Percentiles rank a stretch among this genome's conserved stretches.
These are phyloP conservation scores for Phaeotremella fagi DNA, from an alignment of 768 basidiomycete species.

Conservation along the genomic window DNA sequence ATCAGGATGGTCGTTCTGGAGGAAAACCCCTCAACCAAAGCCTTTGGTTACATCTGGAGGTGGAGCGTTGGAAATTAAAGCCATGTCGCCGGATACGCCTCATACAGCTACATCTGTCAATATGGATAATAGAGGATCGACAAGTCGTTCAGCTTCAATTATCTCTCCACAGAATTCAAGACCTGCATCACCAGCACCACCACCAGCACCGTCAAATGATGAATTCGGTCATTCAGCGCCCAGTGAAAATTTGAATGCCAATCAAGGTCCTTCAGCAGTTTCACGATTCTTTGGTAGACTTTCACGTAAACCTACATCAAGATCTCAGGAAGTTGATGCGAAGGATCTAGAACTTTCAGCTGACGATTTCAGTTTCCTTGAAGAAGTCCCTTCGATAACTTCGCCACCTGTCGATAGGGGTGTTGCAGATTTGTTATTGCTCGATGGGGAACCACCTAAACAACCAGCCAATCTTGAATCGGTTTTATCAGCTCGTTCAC, in stretches of 20 bases:
- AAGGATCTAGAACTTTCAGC: conserved; percentile 67
- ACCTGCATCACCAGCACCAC: conserved; percentile 3
- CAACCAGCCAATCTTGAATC: conserved; percentile 37
- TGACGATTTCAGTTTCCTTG: conserved; percentile 75
- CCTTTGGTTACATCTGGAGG: conserved; percentile 43
- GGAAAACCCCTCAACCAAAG: conserved; percentile 20
- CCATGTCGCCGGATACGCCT: neutral
- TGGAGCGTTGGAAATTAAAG: conserved; percentile 43
- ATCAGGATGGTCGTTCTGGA: conserved; percentile 44
- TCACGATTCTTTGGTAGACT: conserved; percentile 79
- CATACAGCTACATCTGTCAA: neutral
- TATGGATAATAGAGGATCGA: conserved; percentile 3
- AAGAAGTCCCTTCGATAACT: conserved; percentile 42
- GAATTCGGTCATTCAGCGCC: conserved; percentile 5
- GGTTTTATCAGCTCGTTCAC: conserved; percentile 29
- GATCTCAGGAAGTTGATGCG: conserved; percentile 49
- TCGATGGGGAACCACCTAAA: conserved; percentile 21
- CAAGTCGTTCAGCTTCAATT: conserved; percentile 16
- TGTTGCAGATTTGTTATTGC: conserved; percentile 55
- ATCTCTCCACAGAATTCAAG: neutral
- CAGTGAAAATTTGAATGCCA: neutral
- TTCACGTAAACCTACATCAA: conserved; percentile 51
- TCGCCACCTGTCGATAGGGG: conserved; percentile 19
- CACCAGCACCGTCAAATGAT: neutral
- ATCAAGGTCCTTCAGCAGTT: conserved; percentile 59